phyloP scores from a whole-genome alignment of 1,284 basidiomycete species.

The Sphaerobolus stellatus region DNA sequence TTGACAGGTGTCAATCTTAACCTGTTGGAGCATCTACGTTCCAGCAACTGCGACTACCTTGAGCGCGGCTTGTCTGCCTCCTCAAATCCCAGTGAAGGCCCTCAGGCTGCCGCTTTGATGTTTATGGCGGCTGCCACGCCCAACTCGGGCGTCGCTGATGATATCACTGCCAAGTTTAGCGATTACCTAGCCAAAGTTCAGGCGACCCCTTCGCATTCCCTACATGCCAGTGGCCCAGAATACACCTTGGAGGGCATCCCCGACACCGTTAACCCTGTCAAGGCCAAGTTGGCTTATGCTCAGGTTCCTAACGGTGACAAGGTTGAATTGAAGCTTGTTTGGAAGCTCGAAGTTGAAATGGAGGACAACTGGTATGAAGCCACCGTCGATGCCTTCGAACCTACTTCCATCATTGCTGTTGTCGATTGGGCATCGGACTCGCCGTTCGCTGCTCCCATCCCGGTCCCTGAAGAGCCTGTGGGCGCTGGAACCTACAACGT shows the following conservation, averaged over 20 bases:
- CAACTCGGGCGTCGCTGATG: slow-evolving; percentile 43
- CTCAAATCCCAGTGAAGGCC: slow-evolving; percentile 40
- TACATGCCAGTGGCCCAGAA: slow-evolving; percentile 42
- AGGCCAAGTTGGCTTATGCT: slow-evolving; percentile 66
- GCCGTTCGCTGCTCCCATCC: slow-evolving; percentile 42
- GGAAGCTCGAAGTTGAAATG: slow-evolving; percentile 88
- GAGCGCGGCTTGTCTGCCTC: slow-evolving; percentile 29
- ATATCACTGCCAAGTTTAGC: slow-evolving; percentile 54
- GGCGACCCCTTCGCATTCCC: slow-evolving; percentile 45
- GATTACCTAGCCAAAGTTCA: slow-evolving; percentile 35
- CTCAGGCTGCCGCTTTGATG: slow-evolving; percentile 59
- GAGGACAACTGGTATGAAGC: slow-evolving; percentile 84
- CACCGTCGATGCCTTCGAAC: slow-evolving; percentile 58
- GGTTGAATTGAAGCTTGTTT: slow-evolving; percentile 63
- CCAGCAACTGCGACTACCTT: slow-evolving; percentile 57
- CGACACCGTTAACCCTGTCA: slow-evolving; percentile 70
- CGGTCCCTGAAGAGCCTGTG: slow-evolving; percentile 32
- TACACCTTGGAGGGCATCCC: slow-evolving; percentile 49
- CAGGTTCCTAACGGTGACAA: slow-evolving; percentile 61
- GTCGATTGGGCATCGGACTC: slow-evolving; percentile 82
- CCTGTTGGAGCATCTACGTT: slow-evolving; percentile 44
- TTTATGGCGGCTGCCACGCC: slow-evolving; percentile 80
- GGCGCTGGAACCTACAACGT: slow-evolving; percentile 67
- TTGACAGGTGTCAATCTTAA: slow-evolving; percentile 25
- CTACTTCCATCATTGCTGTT: slow-evolving; percentile 73